phyloP scores from a whole-genome alignment of 306 rosid genomes.

The Sindora glabra region DNA sequence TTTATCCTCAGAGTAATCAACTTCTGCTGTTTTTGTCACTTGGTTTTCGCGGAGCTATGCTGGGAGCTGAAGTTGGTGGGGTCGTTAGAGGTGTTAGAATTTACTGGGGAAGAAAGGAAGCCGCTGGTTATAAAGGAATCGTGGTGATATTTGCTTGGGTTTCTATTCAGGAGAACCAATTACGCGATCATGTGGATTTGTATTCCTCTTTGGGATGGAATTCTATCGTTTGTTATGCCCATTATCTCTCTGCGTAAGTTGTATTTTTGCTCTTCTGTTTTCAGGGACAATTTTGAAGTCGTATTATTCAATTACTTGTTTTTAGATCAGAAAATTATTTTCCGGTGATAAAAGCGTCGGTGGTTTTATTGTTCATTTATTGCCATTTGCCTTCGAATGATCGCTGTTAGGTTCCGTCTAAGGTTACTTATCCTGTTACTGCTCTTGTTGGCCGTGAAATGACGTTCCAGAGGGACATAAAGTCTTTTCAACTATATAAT shows the following conservation, averaged over 20 bases:
- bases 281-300: background rate
- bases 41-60: constrained; percentile 40
- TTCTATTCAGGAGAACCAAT: constrained; percentile 50
- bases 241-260: constrained; percentile 75
- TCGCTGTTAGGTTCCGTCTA: too few relatives aligned
- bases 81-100: constrained; percentile 38
- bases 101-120: constrained; percentile 74
- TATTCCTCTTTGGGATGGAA: constrained; percentile 80
- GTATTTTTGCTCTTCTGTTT: background rate
- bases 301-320: too few relatives aligned
- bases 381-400: too few relatives aligned
- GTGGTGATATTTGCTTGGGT: constrained; percentile 85
- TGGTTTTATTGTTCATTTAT: too few relatives aligned
- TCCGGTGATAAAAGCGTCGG: too few relatives aligned
- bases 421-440: too few relatives aligned
- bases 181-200: constrained; percentile 52
- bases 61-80: constrained; percentile 18
- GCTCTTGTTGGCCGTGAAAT: too few relatives aligned
- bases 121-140: constrained; percentile 51
- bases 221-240: constrained; percentile 72
- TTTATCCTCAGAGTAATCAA: background rate
- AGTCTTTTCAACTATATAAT: too few relatives aligned
- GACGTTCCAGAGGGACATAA: too few relatives aligned
- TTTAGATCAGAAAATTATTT: too few relatives aligned
- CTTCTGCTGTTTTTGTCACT: background rate